phyloP scores from a whole-genome alignment of 345 rosid genomes.

The Populus ilicifolia region DNA sequence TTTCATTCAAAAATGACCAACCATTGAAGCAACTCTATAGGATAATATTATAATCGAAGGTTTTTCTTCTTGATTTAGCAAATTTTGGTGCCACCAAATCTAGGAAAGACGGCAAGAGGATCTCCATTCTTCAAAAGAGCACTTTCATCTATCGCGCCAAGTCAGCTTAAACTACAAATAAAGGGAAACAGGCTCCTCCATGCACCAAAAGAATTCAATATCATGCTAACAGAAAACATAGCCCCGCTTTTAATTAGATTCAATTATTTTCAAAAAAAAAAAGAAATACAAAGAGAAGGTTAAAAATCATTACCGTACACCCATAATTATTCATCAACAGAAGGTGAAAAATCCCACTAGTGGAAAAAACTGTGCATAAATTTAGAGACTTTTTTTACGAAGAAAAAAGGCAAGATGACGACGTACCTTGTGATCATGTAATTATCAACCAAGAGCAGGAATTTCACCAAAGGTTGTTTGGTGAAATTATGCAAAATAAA shows the following conservation, averaged over 20 bases:
- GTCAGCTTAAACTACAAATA: not conserved
- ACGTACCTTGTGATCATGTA: slow-evolving; percentile 5
- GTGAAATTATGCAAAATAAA: not conserved
- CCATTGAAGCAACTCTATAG: not conserved
- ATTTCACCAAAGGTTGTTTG: not conserved
- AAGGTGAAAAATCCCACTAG: not conserved
- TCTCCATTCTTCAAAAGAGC: not conserved
- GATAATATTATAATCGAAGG: not conserved
- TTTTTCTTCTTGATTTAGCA: not conserved
- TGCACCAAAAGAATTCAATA: not conserved
- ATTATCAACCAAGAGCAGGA: not conserved
- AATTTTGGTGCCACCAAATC: not conserved
- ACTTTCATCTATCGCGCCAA: not conserved
- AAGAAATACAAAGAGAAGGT: not conserved
- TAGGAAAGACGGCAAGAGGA: not conserved
- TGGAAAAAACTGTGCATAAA: not conserved
- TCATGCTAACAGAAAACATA: not conserved
- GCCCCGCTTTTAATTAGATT: not conserved
- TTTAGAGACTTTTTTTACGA: not conserved
- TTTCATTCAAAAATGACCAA: not conserved
- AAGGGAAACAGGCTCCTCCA: not conserved
- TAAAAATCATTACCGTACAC: not conserved
- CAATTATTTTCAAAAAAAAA: not conserved
- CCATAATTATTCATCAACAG: not conserved
- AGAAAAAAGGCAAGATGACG: not conserved